These are phyloP conservation scores for Immersiporthe knoxdaviesiana DNA, from an alignment of 2,329 filamentous ascomycete species.

Conservation along the genomic window DNA sequence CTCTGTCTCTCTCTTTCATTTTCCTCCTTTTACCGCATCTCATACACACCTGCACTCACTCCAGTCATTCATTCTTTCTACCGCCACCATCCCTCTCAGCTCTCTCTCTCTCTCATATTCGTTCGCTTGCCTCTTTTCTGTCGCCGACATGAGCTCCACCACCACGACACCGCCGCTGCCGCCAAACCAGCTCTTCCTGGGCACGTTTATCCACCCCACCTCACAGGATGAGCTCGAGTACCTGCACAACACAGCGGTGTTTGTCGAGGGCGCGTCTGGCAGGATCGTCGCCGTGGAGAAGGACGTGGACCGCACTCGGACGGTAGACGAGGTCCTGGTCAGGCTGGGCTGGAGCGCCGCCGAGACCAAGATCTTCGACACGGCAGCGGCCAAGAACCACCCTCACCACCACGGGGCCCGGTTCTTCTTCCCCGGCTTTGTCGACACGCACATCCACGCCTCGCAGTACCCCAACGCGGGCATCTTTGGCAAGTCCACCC, in stretches of 20 bases:
- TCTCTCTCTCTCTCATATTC: background rate
- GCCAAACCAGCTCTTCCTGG: slow-evolving; percentile 53
- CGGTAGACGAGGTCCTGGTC: slow-evolving; percentile 41
- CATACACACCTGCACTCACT: background rate
- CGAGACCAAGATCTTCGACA: slow-evolving; percentile 43
- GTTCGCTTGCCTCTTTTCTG: background rate
- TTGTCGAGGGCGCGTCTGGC: slow-evolving; percentile 50
- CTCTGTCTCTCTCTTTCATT: background rate
- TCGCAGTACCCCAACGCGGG: slow-evolving; percentile 93
- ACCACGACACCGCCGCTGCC: slow-evolving; percentile 26
- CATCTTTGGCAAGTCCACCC: slow-evolving; percentile 89
- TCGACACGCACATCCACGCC: slow-evolving; percentile 95
- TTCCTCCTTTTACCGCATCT: background rate
- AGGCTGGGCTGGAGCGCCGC: slow-evolving; percentile 49
- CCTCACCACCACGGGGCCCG: slow-evolving; percentile 48
- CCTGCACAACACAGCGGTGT: slow-evolving; percentile 54
- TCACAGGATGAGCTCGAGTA: slow-evolving; percentile 53
- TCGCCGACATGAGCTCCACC: background rate
- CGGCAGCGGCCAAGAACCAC: background rate
- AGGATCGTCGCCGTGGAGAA: slow-evolving; percentile 54
- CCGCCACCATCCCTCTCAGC: background rate
- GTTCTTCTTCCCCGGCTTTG: slow-evolving; percentile 85
- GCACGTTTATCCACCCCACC: slow-evolving; percentile 60
- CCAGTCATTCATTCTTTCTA: background rate
- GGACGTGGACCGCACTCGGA: slow-evolving; percentile 39